Evolutionary conservation across 345 rosid species (phyloP).

Genomic region (Diplotaxis tenuifolia): DNA sequence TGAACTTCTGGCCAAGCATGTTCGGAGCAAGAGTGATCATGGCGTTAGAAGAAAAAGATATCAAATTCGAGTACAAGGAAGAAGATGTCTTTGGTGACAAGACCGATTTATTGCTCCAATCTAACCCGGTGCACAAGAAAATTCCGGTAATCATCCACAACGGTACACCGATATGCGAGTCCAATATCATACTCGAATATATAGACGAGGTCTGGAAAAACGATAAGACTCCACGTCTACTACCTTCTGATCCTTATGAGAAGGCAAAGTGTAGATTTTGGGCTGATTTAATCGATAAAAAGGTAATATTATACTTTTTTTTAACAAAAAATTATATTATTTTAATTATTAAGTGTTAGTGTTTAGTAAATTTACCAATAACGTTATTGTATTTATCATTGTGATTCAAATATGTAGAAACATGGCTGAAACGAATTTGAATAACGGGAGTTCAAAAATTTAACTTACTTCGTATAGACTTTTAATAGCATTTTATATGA

Average conservation of each 20-base stretch:
- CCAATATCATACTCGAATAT: conserved; percentile 34
- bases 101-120: conserved; percentile 30
- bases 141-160: conserved; percentile 38
- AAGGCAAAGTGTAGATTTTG: conserved; percentile 33
- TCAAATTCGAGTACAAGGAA: conserved; percentile 37
- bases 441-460: neutral
- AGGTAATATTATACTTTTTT: conserved; percentile 32
- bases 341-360: neutral
- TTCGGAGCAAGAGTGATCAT: conserved; percentile 38
- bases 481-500: neutral
- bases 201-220: conserved; percentile 38
- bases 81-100: conserved; percentile 38
- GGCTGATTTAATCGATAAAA: conserved; percentile 34
- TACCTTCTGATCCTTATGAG: conserved; percentile 37
- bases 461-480: neutral
- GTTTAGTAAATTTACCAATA: neutral
- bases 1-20: conserved; percentile 42
- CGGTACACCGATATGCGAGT: conserved; percentile 38
- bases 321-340: no score
- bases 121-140: conserved; percentile 37
- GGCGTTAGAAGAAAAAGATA: conserved; percentile 36
- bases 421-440: neutral
- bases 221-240: conserved; percentile 11
- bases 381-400: neutral
- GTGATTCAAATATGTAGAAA: neutral